Evolutionary conservation across 352 stramenopile species (phyloP), one percentile per base, ranked within the genome.

Genomic region (Elongisporangium senticosum): DNA sequence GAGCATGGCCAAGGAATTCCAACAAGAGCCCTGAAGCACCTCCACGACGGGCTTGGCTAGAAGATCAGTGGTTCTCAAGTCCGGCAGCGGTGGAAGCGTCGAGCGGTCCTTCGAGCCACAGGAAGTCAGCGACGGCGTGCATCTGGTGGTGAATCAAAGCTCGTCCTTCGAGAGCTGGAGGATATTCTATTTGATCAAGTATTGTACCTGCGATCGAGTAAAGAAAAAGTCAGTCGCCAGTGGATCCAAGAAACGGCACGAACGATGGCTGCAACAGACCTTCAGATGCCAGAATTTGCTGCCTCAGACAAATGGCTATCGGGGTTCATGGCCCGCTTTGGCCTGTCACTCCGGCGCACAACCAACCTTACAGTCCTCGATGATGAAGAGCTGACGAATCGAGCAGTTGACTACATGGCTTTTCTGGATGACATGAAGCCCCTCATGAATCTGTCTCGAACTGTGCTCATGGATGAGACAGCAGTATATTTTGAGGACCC

Each of bases 401-500:
- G 59, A 11, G 62, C 60, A 3, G 48, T 65, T 7, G 47, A 7
- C 7, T 73, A 60, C 22, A 55, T 62, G 37, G 2, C 8, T 6
- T 67, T 63, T 28, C 56, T 67, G 24, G 4, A 15, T 22, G 53
- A 11, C 14, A 48, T 54, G 1, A 19, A 51, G 10, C n/a, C 43
- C 37, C 39, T 17, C 14, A 51, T 74, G 21, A 53, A 65, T 33
- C 56, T 56, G 4, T 17, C 51, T 19, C 48, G 51, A 33, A 71
- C 64, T 2, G 24, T 71, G 8, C 53, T 72, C 33, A 71, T 76
- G 65, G 56, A 70, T 50, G 62, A 66, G 49, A 70, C 59, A 10
- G 65, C 65, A 0, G 68, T 75, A 0, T 71, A 65, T 19, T 73
- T 76, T 50, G 58, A 74, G 57, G 58, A 65, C 20, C 56, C 53